Evolutionary conservation across 768 basidiomycete genomes (phyloP).

Genomic region (Gymnopilus dilepis): DNA sequence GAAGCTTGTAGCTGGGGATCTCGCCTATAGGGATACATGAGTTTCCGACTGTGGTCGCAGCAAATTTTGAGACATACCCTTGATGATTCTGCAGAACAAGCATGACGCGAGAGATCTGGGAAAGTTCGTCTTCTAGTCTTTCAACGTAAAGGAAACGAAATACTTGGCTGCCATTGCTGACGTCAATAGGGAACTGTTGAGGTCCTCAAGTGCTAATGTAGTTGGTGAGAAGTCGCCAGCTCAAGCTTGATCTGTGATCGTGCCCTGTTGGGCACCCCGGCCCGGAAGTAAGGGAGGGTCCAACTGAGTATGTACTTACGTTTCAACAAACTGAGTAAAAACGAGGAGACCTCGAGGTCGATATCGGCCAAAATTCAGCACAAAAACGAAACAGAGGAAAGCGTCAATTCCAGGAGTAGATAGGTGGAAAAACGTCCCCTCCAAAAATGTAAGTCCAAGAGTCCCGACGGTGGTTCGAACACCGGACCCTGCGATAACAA

Average conservation of each 20-base stretch:
- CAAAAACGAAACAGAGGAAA: too few relatives aligned
- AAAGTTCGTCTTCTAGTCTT: conserved; percentile 1
- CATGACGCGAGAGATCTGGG: conserved; percentile 65
- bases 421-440: too few relatives aligned
- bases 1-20: conserved; percentile 86
- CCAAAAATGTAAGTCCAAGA: background rate
- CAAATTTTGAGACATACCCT: conserved; percentile 51
- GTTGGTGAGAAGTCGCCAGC: background rate
- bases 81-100: conserved; percentile 96
- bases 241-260: too few relatives aligned
- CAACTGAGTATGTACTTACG: too few relatives aligned
- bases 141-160: conserved; percentile 1
- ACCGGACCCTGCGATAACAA: conserved; percentile 18
- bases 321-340: too few relatives aligned
- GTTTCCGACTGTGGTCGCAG: background rate
- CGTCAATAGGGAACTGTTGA: background rate
- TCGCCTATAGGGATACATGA: conserved; percentile 57
- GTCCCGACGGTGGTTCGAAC: conserved; percentile 14
- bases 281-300: background rate
- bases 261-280: too few relatives aligned
- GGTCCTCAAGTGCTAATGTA: background rate
- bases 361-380: too few relatives aligned
- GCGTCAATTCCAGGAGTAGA: too few relatives aligned
- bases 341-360: too few relatives aligned
- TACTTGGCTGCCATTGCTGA: conserved; percentile 45